Evolutionary conservation across 495 filamentous ascomycete genomes (phyloP), one percentile per base, ranked within the genome.

Genomic region (Xylaria scruposa): DNA sequence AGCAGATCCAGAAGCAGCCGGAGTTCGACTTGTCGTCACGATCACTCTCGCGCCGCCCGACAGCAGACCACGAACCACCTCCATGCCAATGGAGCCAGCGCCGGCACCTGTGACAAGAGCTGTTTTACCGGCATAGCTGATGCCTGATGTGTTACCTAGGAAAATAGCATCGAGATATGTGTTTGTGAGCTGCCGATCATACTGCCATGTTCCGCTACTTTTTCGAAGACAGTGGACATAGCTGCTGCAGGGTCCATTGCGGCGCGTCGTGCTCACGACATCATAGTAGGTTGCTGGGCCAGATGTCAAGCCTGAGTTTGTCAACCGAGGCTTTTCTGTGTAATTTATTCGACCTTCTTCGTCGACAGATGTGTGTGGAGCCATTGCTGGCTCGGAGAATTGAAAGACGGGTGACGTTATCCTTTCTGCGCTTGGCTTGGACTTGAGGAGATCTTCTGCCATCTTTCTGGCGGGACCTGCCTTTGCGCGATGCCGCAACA

Each of bases 401-500:
- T 33, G 66, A 93, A 70, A 95, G 81, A 80, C 95, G 93, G 58
- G 95, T 78, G 85, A 96, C 94, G 47, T 92, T 92, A 75, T 94
- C 92, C 53, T 91, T 94, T 83, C 95, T 92, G 54, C 92, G 87
- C 82, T 94, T 93, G 71, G 91, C 91, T 46, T 88, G 83, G 80
- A 91, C 91, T 93, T 85, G 36, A 91, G 93, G 26, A 96, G 88
- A 78, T 92, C 88, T 83, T 96, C 93, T 61, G 93, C 93, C 9
- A 96, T 85, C 79, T 92, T 82, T 81, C 95, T 95, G 13, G 93
- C 95, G 77, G 93, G 76, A 93, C 95, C 33, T 91, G 94, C 47
- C 92, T 89, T 82, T 95, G 95, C 93, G 95, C 94, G 81, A 95
- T 93, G 69, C 89, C 89, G 76, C 95, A 95, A 78, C 93, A 96